Evolutionary conservation across 768 basidiomycete genomes (phyloP).

Genomic region (Asterophora lycoperdoides): DNA sequence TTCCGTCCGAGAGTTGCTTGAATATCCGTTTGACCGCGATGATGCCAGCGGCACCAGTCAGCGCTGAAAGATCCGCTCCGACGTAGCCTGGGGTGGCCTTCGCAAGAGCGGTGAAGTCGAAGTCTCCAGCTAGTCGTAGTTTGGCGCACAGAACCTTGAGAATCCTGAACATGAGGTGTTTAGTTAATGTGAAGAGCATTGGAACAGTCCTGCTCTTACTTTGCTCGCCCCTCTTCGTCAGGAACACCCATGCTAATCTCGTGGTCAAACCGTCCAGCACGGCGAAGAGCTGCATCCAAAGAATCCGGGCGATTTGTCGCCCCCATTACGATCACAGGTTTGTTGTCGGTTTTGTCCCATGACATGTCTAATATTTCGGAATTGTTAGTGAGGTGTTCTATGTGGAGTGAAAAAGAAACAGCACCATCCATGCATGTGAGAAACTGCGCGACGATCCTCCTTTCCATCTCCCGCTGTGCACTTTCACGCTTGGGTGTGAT

Average conservation of each 20-base stretch:
- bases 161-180: slow-evolving; percentile 44
- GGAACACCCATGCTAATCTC: slow-evolving; percentile 98
- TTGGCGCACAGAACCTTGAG: slow-evolving; percentile 80
- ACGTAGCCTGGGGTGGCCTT: slow-evolving; percentile 97
- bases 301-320: slow-evolving; percentile 97
- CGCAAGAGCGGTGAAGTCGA: slow-evolving; percentile 81
- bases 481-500: slow-evolving; percentile 98
- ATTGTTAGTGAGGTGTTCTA: not conserved
- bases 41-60: slow-evolving; percentile 92
- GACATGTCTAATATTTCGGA: slow-evolving; percentile 64
- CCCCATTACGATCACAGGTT: slow-evolving; percentile 90
- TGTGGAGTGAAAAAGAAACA: slow-evolving; percentile 17
- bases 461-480: slow-evolving; percentile 97
- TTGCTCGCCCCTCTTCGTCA: slow-evolving; percentile 82
- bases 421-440: slow-evolving; percentile 98
- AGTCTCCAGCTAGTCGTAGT: slow-evolving; percentile 80
- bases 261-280: slow-evolving; percentile 94
- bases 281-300: slow-evolving; percentile 85
- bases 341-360: slow-evolving; percentile 92
- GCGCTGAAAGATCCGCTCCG: slow-evolving; percentile 87
- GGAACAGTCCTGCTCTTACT: slow-evolving; percentile 48
- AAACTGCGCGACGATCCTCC: slow-evolving; percentile 95
- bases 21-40: slow-evolving; percentile 97
- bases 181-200: not conserved
- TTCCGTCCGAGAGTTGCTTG: slow-evolving; percentile 66